These are phyloP conservation scores for Nelumbo lutea DNA, from an alignment of 164 flowering plant species.

Conservation along the genomic window DNA sequence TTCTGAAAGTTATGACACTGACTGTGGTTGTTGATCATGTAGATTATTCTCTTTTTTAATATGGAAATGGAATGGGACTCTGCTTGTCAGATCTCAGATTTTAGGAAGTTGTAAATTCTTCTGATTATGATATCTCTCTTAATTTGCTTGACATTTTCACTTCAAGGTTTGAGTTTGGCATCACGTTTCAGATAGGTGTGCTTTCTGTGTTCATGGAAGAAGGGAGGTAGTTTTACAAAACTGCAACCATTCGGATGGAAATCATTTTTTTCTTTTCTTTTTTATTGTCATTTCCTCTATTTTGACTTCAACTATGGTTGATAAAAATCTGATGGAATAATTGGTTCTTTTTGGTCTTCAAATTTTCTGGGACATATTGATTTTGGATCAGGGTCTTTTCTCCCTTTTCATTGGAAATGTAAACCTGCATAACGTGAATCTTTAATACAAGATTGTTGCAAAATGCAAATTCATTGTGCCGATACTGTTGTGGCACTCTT, in stretches of 20 bases:
- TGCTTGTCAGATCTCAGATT: neutral
- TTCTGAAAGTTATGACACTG: constrained; percentile 1
- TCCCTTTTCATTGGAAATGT: neutral
- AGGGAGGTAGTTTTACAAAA: no score
- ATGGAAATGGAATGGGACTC: neutral
- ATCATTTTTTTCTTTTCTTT: no score
- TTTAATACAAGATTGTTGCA: no score
- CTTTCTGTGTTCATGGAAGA: no score
- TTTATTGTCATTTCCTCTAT: neutral
- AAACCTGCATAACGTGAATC: neutral
- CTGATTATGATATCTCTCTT: neutral
- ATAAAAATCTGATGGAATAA: neutral
- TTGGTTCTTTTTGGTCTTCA: neutral
- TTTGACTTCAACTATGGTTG: neutral
- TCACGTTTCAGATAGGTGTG: no score
- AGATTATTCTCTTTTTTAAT: neutral
- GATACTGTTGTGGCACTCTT: neutral
- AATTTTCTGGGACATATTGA: neutral
- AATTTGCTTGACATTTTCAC: no score
- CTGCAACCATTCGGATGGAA: neutral
- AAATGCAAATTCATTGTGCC: neutral
- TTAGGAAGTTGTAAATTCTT: neutral
- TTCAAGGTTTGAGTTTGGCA: no score
- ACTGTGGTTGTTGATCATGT: neutral
- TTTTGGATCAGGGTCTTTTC: neutral